Evolutionary conservation across 176 grass and related monocot species (phyloP).

Genomic region (Hordeum vulgare): DNA sequence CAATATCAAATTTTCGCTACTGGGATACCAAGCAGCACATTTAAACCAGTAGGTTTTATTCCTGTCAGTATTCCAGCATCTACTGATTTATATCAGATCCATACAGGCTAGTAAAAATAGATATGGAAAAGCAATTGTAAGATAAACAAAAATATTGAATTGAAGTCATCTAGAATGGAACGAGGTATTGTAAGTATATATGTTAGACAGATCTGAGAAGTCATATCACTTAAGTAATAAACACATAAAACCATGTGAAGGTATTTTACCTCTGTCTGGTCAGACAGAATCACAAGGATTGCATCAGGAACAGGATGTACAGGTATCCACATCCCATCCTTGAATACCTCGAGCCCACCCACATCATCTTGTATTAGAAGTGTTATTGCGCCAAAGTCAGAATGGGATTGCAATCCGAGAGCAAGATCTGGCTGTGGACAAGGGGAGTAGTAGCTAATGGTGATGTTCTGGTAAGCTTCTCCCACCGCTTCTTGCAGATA

Average conservation of each 20-base stretch:
- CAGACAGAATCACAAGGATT: conserved; percentile 80
- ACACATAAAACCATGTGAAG: conserved; percentile 5
- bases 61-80: neutral
- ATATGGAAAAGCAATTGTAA: neutral
- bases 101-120: neutral
- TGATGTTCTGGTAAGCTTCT: conserved; percentile 91
- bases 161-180: neutral
- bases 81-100: neutral
- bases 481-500: conserved; percentile 84
- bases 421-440: conserved; percentile 89
- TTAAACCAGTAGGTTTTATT: neutral
- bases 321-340: conserved; percentile 77
- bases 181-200: neutral
- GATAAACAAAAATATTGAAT: neutral
- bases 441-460: conserved; percentile 92
- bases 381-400: conserved; percentile 91
- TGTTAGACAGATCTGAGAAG: neutral
- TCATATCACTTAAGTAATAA: neutral
- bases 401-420: conserved; percentile 92
- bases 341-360: conserved; percentile 80
- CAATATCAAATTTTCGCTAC: neutral
- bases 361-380: conserved; percentile 97
- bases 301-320: conserved; percentile 47
- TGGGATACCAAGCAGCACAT: neutral
- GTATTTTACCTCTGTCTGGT: conserved; percentile 76